Percentiles rank a stretch among this genome's conserved stretches.
These are phyloP conservation scores for Dendryphion nanum DNA, from an alignment of 2,329 filamentous ascomycete genomes.

Conservation along the genomic window DNA sequence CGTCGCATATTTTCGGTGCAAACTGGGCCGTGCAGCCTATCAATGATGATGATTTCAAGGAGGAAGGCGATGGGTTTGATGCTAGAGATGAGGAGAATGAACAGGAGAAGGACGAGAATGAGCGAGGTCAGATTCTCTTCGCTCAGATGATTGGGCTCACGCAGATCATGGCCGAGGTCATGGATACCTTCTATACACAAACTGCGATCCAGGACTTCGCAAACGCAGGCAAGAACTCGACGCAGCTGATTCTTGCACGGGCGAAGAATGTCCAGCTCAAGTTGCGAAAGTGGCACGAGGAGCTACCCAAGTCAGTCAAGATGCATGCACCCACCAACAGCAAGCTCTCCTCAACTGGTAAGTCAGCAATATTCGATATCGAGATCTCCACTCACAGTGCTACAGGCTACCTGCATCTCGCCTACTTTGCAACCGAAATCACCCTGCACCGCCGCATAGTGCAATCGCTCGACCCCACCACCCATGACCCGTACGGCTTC, in stretches of 20 bases:
- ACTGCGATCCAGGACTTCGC: constrained; percentile 69
- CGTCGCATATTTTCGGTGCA: constrained; percentile 68
- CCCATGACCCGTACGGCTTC: constrained; percentile 73
- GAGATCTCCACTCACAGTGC: constrained; percentile 9
- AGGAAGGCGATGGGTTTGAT: constrained; percentile 58
- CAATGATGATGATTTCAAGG: constrained; percentile 68
- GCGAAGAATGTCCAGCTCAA: constrained; percentile 82
- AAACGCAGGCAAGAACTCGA: constrained; percentile 66
- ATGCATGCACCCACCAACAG: constrained; percentile 58
- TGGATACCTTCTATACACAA: constrained; percentile 80
- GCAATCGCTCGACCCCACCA: constrained; percentile 63
- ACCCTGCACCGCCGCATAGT: constrained; percentile 90
- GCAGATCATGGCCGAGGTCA: constrained; percentile 73
- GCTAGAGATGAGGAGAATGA: constrained; percentile 46
- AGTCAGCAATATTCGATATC: constrained; percentile 7
- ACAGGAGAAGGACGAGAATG: constrained; percentile 60
- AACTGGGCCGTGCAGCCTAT: constrained; percentile 76
- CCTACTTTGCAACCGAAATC: constrained; percentile 92
- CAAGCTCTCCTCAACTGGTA: constrained; percentile 46
- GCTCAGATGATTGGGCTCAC: constrained; percentile 74
- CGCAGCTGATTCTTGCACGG: constrained; percentile 68
- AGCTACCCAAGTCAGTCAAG: constrained; percentile 60
- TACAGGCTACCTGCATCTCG: constrained; percentile 72
- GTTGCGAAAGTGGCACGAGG: constrained; percentile 78
- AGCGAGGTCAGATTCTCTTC: constrained; percentile 69